Base-by-base conservation (phyloP, 352 stramenopile species). In the Pseudoperonospora humuli region DNA sequence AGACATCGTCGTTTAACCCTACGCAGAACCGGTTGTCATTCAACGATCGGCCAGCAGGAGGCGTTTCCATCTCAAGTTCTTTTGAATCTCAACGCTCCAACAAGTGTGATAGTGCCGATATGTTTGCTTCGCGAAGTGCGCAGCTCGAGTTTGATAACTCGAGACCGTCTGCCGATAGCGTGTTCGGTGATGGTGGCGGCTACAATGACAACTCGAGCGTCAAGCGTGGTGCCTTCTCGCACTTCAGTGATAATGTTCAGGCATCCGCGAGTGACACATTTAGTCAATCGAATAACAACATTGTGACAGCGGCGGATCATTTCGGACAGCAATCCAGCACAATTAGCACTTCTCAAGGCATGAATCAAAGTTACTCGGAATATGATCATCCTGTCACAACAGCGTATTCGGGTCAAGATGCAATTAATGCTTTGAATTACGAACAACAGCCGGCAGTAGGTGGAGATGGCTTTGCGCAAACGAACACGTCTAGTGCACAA, bases 231-330 rank as follows among this genome's bases (percentile, higher is more conserved):
- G 29, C 27, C 7, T 42, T 49, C 0, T 39, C 51, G 17, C 48
- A 66, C 7, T 69, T 71, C 48, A 41, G 33, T 20, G 60, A 56
- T 39, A 15, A 32, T 45, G 27, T 23, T n/a, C 29, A 52, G 29
- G 11, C 57, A 33, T 59, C 57, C 32, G 47, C 47, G 5, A 45
- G 54, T 41, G 39, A 53, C 36, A 37, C 49, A 6, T 75, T 74
- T 53, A 54, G 48, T 26, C 33, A 27, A 33, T 40, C 38, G 7
- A 14, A 57, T 28, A 44, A 35, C 10, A 38, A 14, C 18, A 25
- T 14, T 17, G 6, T 44, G 26, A 34, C 29, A 8, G 31, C 35
- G 10, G 37, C 41, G 29, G 34, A 23, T 3, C 45, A 50, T 14
- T 64, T 64, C n/a, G 34, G 39, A 13, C 49, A 61, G 19, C 45